Conservation (phyloP, 371 early-diverging fungal species). For the Mortierella sp. region DNA sequence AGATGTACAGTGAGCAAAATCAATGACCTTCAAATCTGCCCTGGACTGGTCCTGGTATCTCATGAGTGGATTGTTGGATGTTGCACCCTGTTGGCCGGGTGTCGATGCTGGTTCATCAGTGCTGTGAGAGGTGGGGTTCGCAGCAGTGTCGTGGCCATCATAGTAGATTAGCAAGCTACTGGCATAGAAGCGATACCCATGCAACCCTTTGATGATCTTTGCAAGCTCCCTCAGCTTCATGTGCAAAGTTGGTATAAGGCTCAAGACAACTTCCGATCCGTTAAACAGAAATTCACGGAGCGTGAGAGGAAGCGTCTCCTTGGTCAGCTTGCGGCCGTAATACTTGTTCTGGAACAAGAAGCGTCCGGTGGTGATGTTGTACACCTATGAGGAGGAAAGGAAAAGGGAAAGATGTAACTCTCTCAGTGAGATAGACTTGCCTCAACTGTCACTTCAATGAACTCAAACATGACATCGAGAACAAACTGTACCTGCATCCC, state of each 20-base stretch:
- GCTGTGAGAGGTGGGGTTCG: neutral
- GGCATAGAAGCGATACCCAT: constrained; percentile 90
- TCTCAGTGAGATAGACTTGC: too few species aligned
- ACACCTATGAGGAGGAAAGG: constrained; percentile 67
- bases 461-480: too few species aligned
- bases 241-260: constrained; percentile 81
- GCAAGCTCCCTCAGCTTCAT: constrained; percentile 75
- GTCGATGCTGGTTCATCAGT: neutral
- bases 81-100: neutral
- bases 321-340: constrained; percentile 85
- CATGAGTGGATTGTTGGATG: neutral
- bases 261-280: constrained; percentile 71
- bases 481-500: constrained; percentile 89
- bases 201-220: constrained; percentile 73
- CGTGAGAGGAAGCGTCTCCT: constrained; percentile 76
- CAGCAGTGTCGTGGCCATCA: constrained; percentile 66
- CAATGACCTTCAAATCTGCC: constrained; percentile 91
- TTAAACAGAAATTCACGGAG: constrained; percentile 83
- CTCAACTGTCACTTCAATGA: too few species aligned
- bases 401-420: too few species aligned
- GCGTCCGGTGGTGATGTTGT: constrained; percentile 71
- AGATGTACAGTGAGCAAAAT: constrained; percentile 88
- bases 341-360: constrained; percentile 92
- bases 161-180: constrained; percentile 87
- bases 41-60: constrained; percentile 30